phyloP scores from a whole-genome alignment of 805 yeast species.

The Starmerella apis region DNA sequence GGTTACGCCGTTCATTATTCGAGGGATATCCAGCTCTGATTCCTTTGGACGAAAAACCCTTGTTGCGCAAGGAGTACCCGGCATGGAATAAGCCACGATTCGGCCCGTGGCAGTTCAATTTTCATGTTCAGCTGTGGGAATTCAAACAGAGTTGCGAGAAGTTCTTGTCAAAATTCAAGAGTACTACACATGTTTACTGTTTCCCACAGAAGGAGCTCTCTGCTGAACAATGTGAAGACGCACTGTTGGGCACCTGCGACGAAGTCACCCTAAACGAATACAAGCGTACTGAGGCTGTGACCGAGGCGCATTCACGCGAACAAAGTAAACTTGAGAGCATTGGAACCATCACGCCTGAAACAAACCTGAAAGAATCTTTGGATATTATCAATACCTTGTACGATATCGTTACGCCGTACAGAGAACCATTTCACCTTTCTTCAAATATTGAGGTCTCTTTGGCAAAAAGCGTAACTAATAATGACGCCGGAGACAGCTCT shows the following conservation, averaged over 20 bases:
- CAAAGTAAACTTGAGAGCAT: neutral
- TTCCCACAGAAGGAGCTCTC: conserved; percentile 8
- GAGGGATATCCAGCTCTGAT: conserved; percentile 47
- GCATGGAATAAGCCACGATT: conserved; percentile 19
- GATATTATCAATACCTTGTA: neutral
- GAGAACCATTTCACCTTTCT: conserved; percentile 7
- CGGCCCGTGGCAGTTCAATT: conserved; percentile 23
- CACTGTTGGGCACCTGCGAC: conserved; percentile 15
- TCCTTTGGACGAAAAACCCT: conserved; percentile 35
- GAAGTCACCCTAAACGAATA: conserved; percentile 4
- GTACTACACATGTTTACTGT: conserved; percentile 11
- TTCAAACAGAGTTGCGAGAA: conserved; percentile 12
- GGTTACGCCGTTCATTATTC: conserved; percentile 44
- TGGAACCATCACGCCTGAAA: neutral
- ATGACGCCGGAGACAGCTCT: neutral
- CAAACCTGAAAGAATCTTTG: neutral
- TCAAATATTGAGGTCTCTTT: conserved; percentile 1
- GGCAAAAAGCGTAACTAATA: neutral
- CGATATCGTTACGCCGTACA: neutral
- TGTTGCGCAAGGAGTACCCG: conserved; percentile 36
- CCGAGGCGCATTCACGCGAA: conserved; percentile 9
- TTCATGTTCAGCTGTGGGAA: conserved; percentile 19
- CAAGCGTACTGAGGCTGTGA: conserved; percentile 8
- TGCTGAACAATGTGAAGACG: conserved; percentile 7
- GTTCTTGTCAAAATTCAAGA: conserved; percentile 2